These are phyloP conservation scores for Macadamia tetraphylla DNA, from an alignment of 164 flowering plant genomes.

Conservation along the genomic window DNA sequence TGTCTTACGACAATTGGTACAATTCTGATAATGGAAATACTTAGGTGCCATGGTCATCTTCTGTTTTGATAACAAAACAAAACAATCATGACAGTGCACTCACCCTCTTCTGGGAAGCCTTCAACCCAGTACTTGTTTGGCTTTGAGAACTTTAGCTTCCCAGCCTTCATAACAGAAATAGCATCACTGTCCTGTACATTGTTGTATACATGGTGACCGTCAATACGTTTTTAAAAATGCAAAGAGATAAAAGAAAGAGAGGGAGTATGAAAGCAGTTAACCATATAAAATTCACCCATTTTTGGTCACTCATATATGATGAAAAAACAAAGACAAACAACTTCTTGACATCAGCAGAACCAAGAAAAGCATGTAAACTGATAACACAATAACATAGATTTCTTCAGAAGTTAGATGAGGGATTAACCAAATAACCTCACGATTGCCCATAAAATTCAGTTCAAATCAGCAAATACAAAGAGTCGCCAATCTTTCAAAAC, in stretches of 20 bases:
- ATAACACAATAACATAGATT: too few species aligned
- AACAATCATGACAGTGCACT: constrained; percentile 14
- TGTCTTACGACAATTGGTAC: not conserved
- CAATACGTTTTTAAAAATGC: not conserved
- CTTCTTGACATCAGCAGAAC: too few species aligned
- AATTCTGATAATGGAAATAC: not conserved
- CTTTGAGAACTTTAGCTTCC: constrained; percentile 65
- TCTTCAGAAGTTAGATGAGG: too few species aligned
- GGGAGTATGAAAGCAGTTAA: not conserved
- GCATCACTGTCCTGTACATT: constrained; percentile 68
- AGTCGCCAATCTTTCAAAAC: too few species aligned
- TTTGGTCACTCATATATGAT: not conserved
- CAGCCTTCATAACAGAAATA: constrained; percentile 65
- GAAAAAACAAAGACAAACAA: not conserved
- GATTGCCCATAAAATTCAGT: too few species aligned
- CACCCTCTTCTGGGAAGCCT: constrained; percentile 88
- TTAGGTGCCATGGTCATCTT: not conserved
- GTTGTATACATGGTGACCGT: not conserved
- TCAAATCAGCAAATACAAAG: too few species aligned
- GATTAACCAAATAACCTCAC: too few species aligned
- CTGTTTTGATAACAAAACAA: too few species aligned
- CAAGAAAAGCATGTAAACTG: too few species aligned
- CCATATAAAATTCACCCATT: not conserved
- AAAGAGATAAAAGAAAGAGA: not conserved
- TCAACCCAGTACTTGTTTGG: constrained; percentile 98